Evolutionary conservation across 495 filamentous ascomycete genomes (phyloP), one percentile per base, ranked within the genome.

Genomic region (Daldinia concentrica): DNA sequence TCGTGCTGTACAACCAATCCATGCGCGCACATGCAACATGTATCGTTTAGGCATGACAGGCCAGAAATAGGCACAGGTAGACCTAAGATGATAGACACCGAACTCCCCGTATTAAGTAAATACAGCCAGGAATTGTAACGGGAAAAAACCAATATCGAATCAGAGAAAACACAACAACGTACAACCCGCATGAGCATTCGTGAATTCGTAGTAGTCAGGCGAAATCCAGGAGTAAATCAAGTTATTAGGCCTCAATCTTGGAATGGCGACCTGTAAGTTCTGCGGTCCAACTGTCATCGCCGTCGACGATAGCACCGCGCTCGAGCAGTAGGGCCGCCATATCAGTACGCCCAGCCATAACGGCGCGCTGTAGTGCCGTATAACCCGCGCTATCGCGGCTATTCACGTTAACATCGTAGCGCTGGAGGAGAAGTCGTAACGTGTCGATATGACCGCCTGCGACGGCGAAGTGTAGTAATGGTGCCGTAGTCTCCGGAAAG

Each of bases 281-380:
- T 11, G 67, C 71, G n/a, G 67, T 58, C 71, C 71, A 74, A 59
- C 62, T 64, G 22, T 74, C 71, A 45, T 74, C 73, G 26, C 65
- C 68, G 50, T 78, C 76, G 22, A 74, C 66, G 15, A 75, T 51
- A 19, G 76, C 76, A 14, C 76, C 76, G 36, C 64, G 76, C 63
- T 78, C 74, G 26, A 78, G 68, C 5, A 78, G 76, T 66, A 76
- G 67, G 30, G 76, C 73, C 19, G 76, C 76, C 76, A 78, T 76
- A 29, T 78, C 76, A n/a, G 76, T 74, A 29, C 76, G 71, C 11
- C 76, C 76, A 29, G 68, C 57, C 76, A 74, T 76, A 30, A 78
- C 74, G 9, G 76, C 76, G 17, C 76, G 68, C 62, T 78, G 76
- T 0, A 78, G 61, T 22, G 76, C 71, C n/a, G 76, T 76, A 54